Evolutionary conservation across 2,329 filamentous ascomycete genomes (phyloP).

Genomic region (Fonsecaea multimorphosa): DNA sequence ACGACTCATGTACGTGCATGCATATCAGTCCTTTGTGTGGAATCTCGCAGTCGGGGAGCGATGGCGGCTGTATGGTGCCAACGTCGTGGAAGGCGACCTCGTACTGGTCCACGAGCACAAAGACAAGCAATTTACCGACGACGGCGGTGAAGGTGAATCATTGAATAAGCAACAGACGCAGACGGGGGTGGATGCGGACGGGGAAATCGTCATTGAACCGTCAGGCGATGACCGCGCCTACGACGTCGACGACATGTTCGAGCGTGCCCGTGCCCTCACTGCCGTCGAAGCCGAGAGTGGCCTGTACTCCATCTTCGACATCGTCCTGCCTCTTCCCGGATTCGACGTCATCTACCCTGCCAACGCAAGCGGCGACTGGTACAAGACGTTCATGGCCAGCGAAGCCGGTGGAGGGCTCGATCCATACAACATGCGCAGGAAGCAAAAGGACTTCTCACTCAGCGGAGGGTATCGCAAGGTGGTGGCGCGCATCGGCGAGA

Average conservation of each 20-base stretch:
- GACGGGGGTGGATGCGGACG: slow-evolving; percentile 64
- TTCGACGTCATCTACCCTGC: slow-evolving; percentile 85
- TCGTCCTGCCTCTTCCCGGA: slow-evolving; percentile 91
- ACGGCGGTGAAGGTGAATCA: too few species aligned
- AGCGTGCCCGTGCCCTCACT: slow-evolving; percentile 74
- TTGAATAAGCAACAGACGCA: too few species aligned
- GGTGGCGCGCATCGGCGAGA: slow-evolving; percentile 70
- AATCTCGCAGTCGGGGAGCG: slow-evolving; percentile 83
- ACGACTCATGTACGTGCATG: slow-evolving; percentile 93
- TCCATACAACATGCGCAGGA: slow-evolving; percentile 83
- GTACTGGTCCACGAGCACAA: slow-evolving; percentile 69
- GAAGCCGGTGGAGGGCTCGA: slow-evolving; percentile 78
- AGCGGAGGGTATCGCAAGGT: slow-evolving; percentile 88
- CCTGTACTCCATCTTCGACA: slow-evolving; percentile 79
- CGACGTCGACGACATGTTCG: slow-evolving; percentile 63
- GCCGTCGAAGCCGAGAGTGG: slow-evolving; percentile 79
- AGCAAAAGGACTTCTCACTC: slow-evolving; percentile 85
- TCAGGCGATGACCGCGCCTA: slow-evolving; percentile 62
- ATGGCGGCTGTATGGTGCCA: slow-evolving; percentile 74
- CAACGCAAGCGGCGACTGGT: slow-evolving; percentile 84
- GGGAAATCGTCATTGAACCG: slow-evolving; percentile 70
- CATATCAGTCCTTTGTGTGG: slow-evolving; percentile 95
- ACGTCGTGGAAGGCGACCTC: slow-evolving; percentile 83
- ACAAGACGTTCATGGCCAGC: slow-evolving; percentile 82
- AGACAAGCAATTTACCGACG: slow-evolving; percentile 50